Evolutionary conservation across 2,329 filamentous ascomycete genomes (phyloP).

Genomic region (Fusarium sp.): DNA sequence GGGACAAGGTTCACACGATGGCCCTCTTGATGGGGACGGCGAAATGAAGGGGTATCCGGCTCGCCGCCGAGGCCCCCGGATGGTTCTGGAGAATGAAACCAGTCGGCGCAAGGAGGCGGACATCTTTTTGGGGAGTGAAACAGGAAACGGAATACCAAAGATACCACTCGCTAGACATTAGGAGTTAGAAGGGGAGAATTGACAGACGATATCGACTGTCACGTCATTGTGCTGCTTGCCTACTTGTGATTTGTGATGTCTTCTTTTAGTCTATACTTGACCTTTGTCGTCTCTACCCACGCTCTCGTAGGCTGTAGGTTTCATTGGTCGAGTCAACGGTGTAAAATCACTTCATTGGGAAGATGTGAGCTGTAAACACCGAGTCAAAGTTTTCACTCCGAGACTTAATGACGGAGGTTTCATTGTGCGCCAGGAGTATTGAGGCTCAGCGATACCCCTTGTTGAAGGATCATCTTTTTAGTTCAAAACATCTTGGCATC

Average conservation of each 20-base stretch:
- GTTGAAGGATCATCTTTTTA: too few species aligned
- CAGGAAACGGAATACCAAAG: constrained; percentile 52
- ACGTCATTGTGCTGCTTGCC: neutral
- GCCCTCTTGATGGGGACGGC: constrained; percentile 44
- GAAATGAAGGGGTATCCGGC: constrained; percentile 29
- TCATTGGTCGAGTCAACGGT: neutral
- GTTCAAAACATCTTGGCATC: too few species aligned
- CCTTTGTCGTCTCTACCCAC: too few species aligned
- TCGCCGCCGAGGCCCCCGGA: constrained; percentile 28
- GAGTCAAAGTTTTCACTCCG: too few species aligned
- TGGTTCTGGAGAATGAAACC: constrained; percentile 42
- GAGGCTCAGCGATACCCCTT: too few species aligned
- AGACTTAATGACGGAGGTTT: too few species aligned
- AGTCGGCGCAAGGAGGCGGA: constrained; percentile 42
- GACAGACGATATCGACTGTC: constrained; percentile 43
- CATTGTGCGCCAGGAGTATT: too few species aligned
- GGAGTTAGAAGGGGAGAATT: constrained; percentile 48
- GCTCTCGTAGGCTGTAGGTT: too few species aligned
- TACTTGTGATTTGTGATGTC: neutral
- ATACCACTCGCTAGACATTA: constrained; percentile 59
- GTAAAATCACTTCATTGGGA: neutral
- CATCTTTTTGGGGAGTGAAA: constrained; percentile 33
- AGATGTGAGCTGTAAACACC: neutral
- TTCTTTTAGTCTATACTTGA: neutral
- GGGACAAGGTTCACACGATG: constrained; percentile 28